Base-by-base conservation (phyloP, 1,284 basidiomycete species). In the Hortiboletus rubellus region DNA sequence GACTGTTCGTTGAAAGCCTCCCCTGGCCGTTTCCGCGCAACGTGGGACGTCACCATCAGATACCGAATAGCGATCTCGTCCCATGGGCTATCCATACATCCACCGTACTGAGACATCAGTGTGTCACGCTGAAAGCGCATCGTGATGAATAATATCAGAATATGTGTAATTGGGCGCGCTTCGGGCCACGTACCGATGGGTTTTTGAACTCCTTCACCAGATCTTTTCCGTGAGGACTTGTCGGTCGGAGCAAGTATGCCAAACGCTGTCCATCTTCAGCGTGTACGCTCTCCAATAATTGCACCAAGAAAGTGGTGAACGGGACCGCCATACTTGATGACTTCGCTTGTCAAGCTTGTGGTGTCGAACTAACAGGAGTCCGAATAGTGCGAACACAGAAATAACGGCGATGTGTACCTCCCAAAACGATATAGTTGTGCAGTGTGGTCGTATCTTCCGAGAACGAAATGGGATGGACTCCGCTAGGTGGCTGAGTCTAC, bases 1-100 rank as follows among this genome's bases (percentile, higher is more conserved):
- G 82, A 81, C 48, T 92, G 85, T 63, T 91, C 88, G 64, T 85
- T 89, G 71, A 91, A 92, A 42, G 89, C 91, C 48, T 91, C 89
- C 30, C 72, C 77, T 31, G 81, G 79, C 44, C 85, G 79, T 63
- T 84, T 81, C 62, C 82, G 87, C 46, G 83, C 85, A 41, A 87
- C 80, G 70, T 88, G 81, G 46, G 81, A 80, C 56, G 88, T 85
- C 33, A 87, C 85, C 60, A 91, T 72, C 15, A 91, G 84, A 70
- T 92, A 92, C 67, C 89, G 85, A 46, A 91, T 83, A 7, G 87
- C 84, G 62, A 92, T 87, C 55, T 92, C 90, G 60, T 91, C 90
- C 91, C 91, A 92, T 14, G 91, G 90, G 52, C 71, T 75, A 53
- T 82, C 79, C 66, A 92, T 81, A 52, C 79, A 81, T 12, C 83